Evolutionary conservation across 352 stramenopile species (phyloP).

Genomic region (Phytopythium mirpurense): DNA sequence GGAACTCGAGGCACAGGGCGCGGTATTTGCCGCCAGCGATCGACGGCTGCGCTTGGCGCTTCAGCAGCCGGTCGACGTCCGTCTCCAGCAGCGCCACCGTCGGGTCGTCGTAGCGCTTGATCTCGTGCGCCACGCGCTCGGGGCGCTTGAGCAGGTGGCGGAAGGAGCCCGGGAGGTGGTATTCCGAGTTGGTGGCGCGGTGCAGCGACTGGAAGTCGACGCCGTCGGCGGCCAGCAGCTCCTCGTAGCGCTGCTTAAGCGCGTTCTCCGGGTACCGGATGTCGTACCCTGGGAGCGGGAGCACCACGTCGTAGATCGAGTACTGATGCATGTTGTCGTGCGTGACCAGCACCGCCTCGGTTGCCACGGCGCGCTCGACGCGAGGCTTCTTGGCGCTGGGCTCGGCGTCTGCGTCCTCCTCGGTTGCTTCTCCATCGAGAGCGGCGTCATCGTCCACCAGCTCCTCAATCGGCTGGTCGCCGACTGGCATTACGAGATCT

Average conservation of each 20-base stretch:
- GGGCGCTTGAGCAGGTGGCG: conserved; percentile 90
- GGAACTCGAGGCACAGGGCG: conserved; percentile 78
- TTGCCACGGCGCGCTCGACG: conserved; percentile 10
- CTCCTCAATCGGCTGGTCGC: conserved; percentile 31
- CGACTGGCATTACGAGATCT: conserved; percentile 84
- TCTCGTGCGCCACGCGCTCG: conserved; percentile 83
- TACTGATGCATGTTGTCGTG: conserved; percentile 89
- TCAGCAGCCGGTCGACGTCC: conserved; percentile 84
- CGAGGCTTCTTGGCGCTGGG: conserved; percentile 40
- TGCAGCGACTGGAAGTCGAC: conserved; percentile 68
- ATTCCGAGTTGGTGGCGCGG: conserved; percentile 81
- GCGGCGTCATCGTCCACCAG: conserved; percentile 4
- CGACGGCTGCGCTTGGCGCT: conserved; percentile 31
- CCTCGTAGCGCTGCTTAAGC: conserved; percentile 61
- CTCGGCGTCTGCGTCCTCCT: conserved; percentile 23
- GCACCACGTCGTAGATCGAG: conserved; percentile 93
- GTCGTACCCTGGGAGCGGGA: conserved; percentile 94
- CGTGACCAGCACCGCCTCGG: conserved; percentile 54
- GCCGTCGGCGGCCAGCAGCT: conserved; percentile 47
- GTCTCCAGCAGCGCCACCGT: conserved; percentile 90
- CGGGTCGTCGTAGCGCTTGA: conserved; percentile 92
- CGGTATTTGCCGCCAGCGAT: conserved; percentile 55
- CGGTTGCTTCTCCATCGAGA: background rate
- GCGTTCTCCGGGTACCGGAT: conserved; percentile 85
- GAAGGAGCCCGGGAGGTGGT: conserved; percentile 92